phyloP scores from a whole-genome alignment of 2,329 filamentous ascomycete species.

The Calonectria pseudoturangicola region DNA sequence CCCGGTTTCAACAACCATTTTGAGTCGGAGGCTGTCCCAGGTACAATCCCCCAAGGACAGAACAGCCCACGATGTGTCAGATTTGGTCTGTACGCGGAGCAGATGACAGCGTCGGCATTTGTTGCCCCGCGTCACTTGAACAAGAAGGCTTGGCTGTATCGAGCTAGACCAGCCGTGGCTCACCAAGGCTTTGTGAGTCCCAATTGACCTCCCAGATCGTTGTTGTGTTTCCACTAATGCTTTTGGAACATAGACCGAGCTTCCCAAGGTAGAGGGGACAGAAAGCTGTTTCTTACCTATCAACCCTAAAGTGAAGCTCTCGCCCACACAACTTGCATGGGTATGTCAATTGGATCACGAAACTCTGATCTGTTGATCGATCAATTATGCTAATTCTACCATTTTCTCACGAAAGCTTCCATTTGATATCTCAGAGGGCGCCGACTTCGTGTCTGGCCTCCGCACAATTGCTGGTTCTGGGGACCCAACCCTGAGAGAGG shows the following conservation, averaged over 20 bases:
- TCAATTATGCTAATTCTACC: background rate
- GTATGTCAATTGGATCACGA: slow-evolving; percentile 31
- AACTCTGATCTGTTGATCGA: rapidly evolving
- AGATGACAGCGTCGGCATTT: slow-evolving; percentile 63
- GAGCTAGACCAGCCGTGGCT: slow-evolving; percentile 55
- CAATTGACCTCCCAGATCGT: rapidly evolving
- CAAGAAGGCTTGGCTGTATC: slow-evolving; percentile 58
- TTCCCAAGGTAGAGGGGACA: slow-evolving; percentile 50
- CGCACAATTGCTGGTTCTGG: slow-evolving; percentile 70
- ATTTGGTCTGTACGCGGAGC: slow-evolving; percentile 64
- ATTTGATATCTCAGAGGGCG: slow-evolving; percentile 63
- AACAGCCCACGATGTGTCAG: slow-evolving; percentile 65
- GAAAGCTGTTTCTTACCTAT: slow-evolving; percentile 53
- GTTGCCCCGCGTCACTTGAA: slow-evolving; percentile 56
- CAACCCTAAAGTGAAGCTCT: slow-evolving; percentile 50
- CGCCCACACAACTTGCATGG: slow-evolving; percentile 53
- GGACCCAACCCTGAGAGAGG: slow-evolving; percentile 68
- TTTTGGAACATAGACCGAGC: slow-evolving; percentile 43
- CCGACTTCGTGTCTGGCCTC: slow-evolving; percentile 60
- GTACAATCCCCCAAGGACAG: slow-evolving; percentile 67
- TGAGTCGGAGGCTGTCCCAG: slow-evolving; percentile 66
- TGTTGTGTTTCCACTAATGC: background rate
- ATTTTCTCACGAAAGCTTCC: slow-evolving; percentile 40
- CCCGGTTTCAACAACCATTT: slow-evolving; percentile 71
- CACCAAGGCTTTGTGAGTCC: slow-evolving; percentile 54